Evolutionary conservation across 805 yeast species (phyloP).

Genomic region (Schwanniomyces occidentalis): DNA sequence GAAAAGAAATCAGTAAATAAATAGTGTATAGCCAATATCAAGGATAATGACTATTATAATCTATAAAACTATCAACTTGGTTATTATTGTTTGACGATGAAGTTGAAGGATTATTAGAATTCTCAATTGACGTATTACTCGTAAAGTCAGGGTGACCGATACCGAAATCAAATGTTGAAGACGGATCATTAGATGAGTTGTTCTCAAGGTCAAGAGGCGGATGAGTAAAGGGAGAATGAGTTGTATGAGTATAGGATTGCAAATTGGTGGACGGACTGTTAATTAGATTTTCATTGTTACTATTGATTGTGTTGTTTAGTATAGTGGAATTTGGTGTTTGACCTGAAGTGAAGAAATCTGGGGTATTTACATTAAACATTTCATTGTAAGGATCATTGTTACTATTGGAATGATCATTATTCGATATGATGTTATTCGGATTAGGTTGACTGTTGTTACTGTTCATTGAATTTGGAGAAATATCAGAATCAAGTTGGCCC

Average conservation of each 20-base stretch:
- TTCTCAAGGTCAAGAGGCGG: constrained; percentile 4
- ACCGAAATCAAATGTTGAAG: constrained; percentile 10
- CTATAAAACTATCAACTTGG: constrained; percentile 22
- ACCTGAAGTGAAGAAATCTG: constrained; percentile 20
- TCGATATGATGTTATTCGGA: constrained; percentile 3
- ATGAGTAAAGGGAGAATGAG: constrained; percentile 9
- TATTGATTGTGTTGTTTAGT: constrained; percentile 2
- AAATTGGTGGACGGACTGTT: constrained; percentile 13
- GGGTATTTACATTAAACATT: constrained; percentile 21
- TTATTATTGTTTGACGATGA: constrained; percentile 9
- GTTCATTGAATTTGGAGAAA: constrained; percentile 18
- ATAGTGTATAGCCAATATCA: background rate
- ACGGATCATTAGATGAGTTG: constrained; percentile 6
- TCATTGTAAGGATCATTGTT: constrained; percentile 14
- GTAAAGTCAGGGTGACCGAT: constrained; percentile 6
- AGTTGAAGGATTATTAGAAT: constrained; percentile 5
- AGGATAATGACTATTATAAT: constrained; percentile 19
- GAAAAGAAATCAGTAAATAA: background rate
- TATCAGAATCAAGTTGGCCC: constrained; percentile 18
- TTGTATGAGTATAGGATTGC: constrained; percentile 14
- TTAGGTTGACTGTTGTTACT: constrained; percentile 8
- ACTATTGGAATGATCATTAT: constrained; percentile 5
- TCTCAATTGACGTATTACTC: constrained; percentile 10
- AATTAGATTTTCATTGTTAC: constrained; percentile 8
- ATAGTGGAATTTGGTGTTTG: constrained; percentile 13